These are phyloP conservation scores for Desmodesmus armatus DNA, from an alignment of 139 green algal species.

Conservation along the genomic window DNA sequence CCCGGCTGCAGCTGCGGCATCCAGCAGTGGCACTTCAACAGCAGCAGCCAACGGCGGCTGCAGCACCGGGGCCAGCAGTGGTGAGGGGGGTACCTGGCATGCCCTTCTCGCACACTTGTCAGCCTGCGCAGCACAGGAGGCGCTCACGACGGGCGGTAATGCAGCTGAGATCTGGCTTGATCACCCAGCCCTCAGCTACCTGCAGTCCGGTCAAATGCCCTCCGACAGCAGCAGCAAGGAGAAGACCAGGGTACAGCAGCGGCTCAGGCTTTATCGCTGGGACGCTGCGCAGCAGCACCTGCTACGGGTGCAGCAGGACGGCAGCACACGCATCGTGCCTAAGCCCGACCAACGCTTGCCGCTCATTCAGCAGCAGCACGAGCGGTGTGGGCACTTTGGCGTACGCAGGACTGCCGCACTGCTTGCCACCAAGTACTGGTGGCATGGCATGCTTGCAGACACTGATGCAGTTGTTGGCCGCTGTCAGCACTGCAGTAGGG, in stretches of 20 bases:
- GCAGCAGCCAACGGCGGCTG: no score
- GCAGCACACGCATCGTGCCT: neutral
- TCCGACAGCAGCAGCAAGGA: neutral
- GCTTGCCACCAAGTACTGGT: neutral
- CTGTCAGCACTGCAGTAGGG: neutral
- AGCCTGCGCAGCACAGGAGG: no score
- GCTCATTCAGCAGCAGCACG: neutral
- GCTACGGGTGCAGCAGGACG: neutral
- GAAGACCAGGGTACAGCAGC: neutral
- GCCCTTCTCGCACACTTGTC: no score
- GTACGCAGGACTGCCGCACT: neutral
- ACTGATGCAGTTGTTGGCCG: neutral
- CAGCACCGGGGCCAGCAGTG: no score
- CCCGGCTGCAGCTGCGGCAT: neutral
- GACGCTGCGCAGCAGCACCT: neutral
- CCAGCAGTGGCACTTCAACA: no score
- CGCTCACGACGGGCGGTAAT: no score
- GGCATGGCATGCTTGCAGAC: neutral
- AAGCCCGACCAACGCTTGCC: neutral
- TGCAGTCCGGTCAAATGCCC: no score
- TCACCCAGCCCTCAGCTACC: no score
- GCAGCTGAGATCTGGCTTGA: no score
- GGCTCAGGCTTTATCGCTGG: neutral
- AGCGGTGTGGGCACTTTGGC: neutral
- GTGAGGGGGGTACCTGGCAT: no score